Percentiles rank a stretch among this genome's conserved stretches.
These are phyloP conservation scores for Coemansia furcata DNA, from an alignment of 192 early-diverging fungal species.

Conservation along the genomic window DNA sequence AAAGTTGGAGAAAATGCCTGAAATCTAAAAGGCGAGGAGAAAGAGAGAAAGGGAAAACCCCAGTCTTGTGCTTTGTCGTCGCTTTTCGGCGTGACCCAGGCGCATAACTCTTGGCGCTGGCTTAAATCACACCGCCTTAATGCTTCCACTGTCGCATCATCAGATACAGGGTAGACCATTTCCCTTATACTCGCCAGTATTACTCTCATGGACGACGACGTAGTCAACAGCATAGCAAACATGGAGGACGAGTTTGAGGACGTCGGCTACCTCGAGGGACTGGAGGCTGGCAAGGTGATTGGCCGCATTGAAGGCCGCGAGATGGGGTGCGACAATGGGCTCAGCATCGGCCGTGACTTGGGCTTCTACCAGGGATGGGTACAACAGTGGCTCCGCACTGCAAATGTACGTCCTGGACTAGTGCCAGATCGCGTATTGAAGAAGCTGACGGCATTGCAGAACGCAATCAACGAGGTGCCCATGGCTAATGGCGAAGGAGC, in stretches of 20 bases:
- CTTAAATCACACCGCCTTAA: not conserved
- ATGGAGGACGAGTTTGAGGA: conserved; percentile 21
- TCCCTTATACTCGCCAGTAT: not conserved
- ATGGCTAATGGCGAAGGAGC: conserved; percentile 31
- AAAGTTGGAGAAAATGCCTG: not conserved
- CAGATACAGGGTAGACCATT: not conserved
- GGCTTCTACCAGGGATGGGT: conserved; percentile 52
- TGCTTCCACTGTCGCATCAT: too few relatives aligned
- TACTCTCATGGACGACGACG: not conserved
- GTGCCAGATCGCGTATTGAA: conserved; percentile 29
- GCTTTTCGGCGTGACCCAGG: not conserved
- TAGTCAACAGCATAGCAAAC: not conserved
- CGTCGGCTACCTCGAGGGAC: conserved; percentile 28
- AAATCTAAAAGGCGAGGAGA: not conserved
- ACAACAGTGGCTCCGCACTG: conserved; percentile 34
- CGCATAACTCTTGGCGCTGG: not conserved
- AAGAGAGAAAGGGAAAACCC: not conserved
- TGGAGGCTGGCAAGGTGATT: conserved; percentile 21
- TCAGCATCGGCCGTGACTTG: conserved; percentile 41
- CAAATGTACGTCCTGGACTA: conserved; percentile 16
- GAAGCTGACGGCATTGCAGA: conserved; percentile 33
- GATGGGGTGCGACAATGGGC: conserved; percentile 46
- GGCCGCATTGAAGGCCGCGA: conserved; percentile 43
- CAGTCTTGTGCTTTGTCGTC: not conserved
- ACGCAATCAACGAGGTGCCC: conserved; percentile 18